Base-by-base conservation (phyloP, 108 stramenopile genomes). In the Parietichytrium sp. region DNA sequence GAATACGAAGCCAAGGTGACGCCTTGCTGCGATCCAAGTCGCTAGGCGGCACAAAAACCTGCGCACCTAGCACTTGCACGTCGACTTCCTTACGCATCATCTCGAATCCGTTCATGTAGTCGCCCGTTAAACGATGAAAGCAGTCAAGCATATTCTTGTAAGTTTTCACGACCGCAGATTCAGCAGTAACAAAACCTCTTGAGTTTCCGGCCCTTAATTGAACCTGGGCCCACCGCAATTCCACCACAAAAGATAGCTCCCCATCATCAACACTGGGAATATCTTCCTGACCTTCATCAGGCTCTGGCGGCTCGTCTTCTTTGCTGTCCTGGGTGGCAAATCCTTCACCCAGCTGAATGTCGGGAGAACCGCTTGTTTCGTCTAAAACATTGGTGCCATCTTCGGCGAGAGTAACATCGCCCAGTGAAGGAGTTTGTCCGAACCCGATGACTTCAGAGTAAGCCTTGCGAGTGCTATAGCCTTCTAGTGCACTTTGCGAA, bases 51-150 rank as follows among this genome's bases (percentile, higher is more conserved):
- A 42, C 45, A 42, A 72, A 72, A 15, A 72, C 61, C 61, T 72
- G 61, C 42, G 61, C 61, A 16, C 61, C 61, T n/a, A 8, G 18
- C 42, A 72, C 61, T n/a, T 25, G 6, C 10, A 72, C 61, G 33
- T 72, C 61, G 0, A 72, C 61, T 25, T 72, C 15, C 20, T 72
- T 72, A 15, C 61, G 61, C 8, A 72, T 6, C 61, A 72, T 72
- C 61, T 72, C 61, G 45, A 72, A 72, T 15, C 61, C 61, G 13
- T 33, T 33, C 61, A 72, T 72, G 23, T 72, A 33, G 20, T 12
- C 42, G 0, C 42, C 42, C 13, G 29, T 25, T n/a, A 72, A n/a
- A 20, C 61, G 61, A 10, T 72, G 38, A 27, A 72, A 72, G 20
- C 61, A 72, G 13, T 72, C 10, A 12, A 72, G 10, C 38, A 72